A percentile compares a stretch with the other conserved stretches of the same genome.
Conservation (phyloP, 2,329 filamentous ascomycete genomes). For the Aspergillus tubingensis region DNA sequence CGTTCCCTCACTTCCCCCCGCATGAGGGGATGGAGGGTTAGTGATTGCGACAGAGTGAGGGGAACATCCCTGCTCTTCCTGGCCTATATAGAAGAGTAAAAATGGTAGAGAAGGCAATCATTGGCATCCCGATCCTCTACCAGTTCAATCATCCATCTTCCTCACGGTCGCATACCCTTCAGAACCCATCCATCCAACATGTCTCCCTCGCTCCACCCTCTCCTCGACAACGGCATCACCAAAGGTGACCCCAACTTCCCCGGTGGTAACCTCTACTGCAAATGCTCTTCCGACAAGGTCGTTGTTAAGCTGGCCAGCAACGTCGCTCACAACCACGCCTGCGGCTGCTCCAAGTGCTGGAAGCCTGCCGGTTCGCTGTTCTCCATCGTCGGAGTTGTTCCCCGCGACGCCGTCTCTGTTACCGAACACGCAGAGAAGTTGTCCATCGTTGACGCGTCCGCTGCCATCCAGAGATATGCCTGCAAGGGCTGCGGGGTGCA, state of each 20-base stretch:
- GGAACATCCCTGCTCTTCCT: neutral
- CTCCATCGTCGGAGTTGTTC: constrained; percentile 64
- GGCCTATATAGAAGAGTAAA: neutral
- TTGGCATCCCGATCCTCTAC: neutral
- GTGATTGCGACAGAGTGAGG: neutral
- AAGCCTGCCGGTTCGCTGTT: constrained; percentile 66
- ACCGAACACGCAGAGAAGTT: constrained; percentile 63
- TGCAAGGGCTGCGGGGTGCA: constrained; percentile 64
- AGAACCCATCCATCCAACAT: neutral
- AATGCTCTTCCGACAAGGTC: constrained; percentile 58
- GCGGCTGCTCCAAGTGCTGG: constrained; percentile 73
- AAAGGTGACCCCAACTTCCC: constrained; percentile 57
- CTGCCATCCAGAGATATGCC: constrained; percentile 62
- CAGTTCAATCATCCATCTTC: neutral
- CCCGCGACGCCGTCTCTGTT: constrained; percentile 56
- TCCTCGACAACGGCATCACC: constrained; percentile 62
- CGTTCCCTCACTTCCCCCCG: neutral
- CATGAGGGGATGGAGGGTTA: neutral
- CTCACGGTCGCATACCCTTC: neutral
- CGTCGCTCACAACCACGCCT: constrained; percentile 69
- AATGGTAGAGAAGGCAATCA: no score
- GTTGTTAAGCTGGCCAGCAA: constrained; percentile 60
- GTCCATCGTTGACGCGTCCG: constrained; percentile 55
- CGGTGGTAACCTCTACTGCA: constrained; percentile 65
- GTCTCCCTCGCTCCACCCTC: constrained; percentile 58